Evolutionary conservation across 257 asterid genomes (phyloP).

Genomic region (Echites panduratus): DNA sequence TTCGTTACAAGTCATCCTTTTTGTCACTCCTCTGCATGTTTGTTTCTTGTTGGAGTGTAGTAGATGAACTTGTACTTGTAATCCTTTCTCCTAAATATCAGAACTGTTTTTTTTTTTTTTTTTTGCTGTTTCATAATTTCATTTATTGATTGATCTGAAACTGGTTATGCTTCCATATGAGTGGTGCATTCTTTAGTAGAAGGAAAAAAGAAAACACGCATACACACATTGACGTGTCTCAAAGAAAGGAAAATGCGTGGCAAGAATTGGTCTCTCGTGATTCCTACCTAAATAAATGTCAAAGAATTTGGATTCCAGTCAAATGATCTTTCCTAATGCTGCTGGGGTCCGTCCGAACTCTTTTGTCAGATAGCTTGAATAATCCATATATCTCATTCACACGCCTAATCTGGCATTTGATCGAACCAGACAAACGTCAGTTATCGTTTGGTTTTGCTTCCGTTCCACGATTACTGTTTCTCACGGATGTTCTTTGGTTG

Average conservation of each 20-base stretch:
- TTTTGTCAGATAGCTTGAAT: background rate
- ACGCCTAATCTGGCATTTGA: background rate
- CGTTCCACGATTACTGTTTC: background rate
- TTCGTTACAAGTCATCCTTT: background rate
- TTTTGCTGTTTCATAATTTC: background rate
- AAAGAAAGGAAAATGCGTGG: background rate
- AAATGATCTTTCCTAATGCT: too few relatives aligned
- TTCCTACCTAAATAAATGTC: background rate
- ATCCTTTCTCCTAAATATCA: background rate
- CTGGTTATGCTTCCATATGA: too few relatives aligned
- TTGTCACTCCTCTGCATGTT: background rate
- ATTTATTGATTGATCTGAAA: background rate
- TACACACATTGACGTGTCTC: background rate
- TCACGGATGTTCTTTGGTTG: background rate
- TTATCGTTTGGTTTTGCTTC: background rate
- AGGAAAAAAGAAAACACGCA: too few relatives aligned
- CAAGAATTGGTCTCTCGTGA: slow-evolving; percentile 4
- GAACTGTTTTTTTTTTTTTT: background rate
- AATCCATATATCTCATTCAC: too few relatives aligned
- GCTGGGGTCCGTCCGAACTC: too few relatives aligned
- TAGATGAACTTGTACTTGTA: background rate
- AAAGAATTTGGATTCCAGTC: background rate
- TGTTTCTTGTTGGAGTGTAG: background rate
- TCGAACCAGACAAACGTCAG: background rate
- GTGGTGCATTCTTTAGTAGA: too few relatives aligned